A percentile compares a stretch with the other conserved stretches of the same genome.
These are phyloP conservation scores for Crithidia expoeki DNA, from an alignment of 208 protist genomes.

Conservation along the genomic window DNA sequence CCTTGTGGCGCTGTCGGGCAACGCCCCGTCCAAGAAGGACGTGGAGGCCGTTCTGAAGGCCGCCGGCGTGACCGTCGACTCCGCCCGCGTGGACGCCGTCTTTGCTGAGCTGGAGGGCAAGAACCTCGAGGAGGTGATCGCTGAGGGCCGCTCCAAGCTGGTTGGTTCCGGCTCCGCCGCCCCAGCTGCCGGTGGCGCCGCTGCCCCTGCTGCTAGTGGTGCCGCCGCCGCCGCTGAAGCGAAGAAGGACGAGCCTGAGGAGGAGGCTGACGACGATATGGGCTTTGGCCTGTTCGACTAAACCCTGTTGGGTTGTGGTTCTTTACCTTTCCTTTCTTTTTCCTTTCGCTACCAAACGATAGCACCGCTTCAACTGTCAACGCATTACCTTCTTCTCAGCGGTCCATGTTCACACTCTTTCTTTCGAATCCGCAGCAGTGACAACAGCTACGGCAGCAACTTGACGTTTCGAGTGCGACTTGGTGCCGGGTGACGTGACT, in stretches of 20 bases:
- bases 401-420: no score
- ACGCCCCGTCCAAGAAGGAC: conserved; percentile 77
- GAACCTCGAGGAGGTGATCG: conserved; percentile 89
- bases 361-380: no score
- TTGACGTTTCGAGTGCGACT: no score
- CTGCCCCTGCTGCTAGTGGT: conserved; percentile 42
- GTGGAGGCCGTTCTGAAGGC: conserved; percentile 92
- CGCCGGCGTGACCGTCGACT: conserved; percentile 81
- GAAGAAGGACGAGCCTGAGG: conserved; percentile 67
- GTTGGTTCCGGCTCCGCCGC: conserved; percentile 63
- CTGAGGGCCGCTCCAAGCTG: conserved; percentile 92
- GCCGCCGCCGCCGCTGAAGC: conserved; percentile 53
- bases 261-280: conserved; percentile 90
- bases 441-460: no score
- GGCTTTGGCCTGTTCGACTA: conserved; percentile 94
- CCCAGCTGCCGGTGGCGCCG: conserved; percentile 42
- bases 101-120: conserved; percentile 91
- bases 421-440: no score
- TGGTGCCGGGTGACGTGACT: no score
- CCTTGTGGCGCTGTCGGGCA: conserved; percentile 85
- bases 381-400: no score
- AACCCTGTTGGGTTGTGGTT: conserved; percentile 15
- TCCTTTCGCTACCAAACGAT: conserved; percentile 3
- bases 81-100: conserved; percentile 66
- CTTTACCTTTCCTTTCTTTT: conserved; percentile 24